Base-by-base conservation (phyloP, 2,329 filamentous ascomycete species). In the Fusarium avenaceum region DNA sequence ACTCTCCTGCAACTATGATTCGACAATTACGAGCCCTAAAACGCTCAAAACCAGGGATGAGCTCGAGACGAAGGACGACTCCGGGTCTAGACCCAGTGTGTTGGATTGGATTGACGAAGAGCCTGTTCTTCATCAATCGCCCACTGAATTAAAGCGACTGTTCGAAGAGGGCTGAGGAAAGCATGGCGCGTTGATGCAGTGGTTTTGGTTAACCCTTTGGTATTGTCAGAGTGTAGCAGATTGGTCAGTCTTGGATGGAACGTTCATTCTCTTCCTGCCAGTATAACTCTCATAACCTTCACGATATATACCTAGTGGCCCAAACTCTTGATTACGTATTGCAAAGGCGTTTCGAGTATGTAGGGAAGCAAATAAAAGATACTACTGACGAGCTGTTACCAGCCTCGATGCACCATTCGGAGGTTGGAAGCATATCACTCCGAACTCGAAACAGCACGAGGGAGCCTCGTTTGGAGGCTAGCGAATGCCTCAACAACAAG, bases 91-190 rank as follows among this genome's bases (percentile, higher is more conserved):
- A 15, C 43, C 30, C n/a, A 46, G 47, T 11, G 35, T 53, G 9
- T n/a, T 40, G 13, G 60, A 69, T 14, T 55, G 26, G 43, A 47
- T 44, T 20, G 44, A 28, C 3, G 39, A 52, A n/a, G 24, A 47
- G 9, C 32, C 59, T 19, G 15, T 20, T 10, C 17, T 40, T 11
- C 19, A 22, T 22, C 58, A 52, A 19, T 60, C 57, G 7, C 55
- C 48, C 7, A 13, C 44, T 10, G 11, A 33, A 11, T 20, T 65
- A 35, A 69, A 60, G 20, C 50, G 42, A 17, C 4, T 65, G 19
- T 65, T 60, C 17, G 40, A 57, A 26, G 13, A 43, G 14, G 51
- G 52, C 14, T 30, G 45, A 40, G 32, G n/a, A 26, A 22, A 24
- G 22, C 15, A 17, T 30, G 9, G n/a, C 26, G n/a, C 19, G 13